A percentile compares a stretch with the other conserved stretches of the same genome.
phyloP scores from a whole-genome alignment of 305 asterid genomes.

The Caryopteris hybrid region DNA sequence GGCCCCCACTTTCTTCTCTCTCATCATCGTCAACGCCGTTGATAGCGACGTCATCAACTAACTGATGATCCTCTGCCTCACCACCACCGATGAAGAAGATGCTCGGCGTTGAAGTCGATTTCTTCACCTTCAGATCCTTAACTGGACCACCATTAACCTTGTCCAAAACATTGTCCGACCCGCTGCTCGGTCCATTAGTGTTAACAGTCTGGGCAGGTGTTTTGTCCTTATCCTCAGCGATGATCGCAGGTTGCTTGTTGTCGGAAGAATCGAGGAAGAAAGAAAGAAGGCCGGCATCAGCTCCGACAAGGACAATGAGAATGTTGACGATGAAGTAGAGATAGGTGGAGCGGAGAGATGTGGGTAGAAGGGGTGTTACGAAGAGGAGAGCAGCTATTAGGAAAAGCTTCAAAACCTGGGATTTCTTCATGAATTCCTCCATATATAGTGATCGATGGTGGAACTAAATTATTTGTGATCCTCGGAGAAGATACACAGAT shows the following conservation, averaged over 20 bases:
- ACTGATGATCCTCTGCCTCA: not conserved
- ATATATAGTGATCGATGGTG: not conserved
- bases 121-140: no score
- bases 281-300: constrained; percentile 62
- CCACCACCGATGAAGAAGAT: constrained; percentile 36
- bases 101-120: constrained; percentile 33
- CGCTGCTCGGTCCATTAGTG: no score
- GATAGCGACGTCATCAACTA: not conserved
- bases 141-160: not conserved
- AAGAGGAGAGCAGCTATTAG: constrained; percentile 10
- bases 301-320: constrained; percentile 50
- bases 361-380: constrained; percentile 11
- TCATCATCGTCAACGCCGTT: not conserved
- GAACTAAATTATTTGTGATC: no score
- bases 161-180: no score
- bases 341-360: constrained; percentile 31
- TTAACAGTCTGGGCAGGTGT: no score
- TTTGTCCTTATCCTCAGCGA: not conserved
- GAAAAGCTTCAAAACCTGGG: constrained; percentile 12
- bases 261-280: constrained; percentile 22
- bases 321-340: constrained; percentile 58
- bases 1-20: constrained; percentile 5
- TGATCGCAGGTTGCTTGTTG: not conserved
- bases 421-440: not conserved
- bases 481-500: no score